phyloP scores from a whole-genome alignment of 75 land plant genomes.

The Ceratopteris richardii region DNA sequence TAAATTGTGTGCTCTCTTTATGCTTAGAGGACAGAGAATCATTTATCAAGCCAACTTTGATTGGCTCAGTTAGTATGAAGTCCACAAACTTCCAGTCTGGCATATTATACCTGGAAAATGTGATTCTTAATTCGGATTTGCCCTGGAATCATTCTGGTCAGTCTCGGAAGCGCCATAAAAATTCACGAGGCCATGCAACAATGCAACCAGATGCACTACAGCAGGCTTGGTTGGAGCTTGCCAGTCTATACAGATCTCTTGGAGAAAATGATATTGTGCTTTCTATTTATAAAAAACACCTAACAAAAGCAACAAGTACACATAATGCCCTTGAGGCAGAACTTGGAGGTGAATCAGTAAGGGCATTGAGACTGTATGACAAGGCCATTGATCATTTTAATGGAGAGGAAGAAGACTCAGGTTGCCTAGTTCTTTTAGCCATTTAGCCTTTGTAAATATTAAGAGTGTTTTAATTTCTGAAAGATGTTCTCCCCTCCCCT shows the following conservation, averaged over 20 bases:
- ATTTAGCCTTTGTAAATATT: not conserved
- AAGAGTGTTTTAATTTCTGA: not conserved
- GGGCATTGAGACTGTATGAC: slow-evolving; percentile 34
- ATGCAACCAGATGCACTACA: slow-evolving; percentile 7
- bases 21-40: slow-evolving; percentile 28
- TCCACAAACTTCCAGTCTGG: slow-evolving; percentile 41
- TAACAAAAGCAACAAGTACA: slow-evolving; percentile 23
- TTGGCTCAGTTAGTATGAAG: slow-evolving; percentile 34
- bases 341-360: slow-evolving; percentile 22
- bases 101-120: slow-evolving; percentile 34
- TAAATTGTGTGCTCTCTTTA: slow-evolving; percentile 24
- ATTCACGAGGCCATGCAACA: slow-evolving; percentile 16
- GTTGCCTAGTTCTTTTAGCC: not conserved
- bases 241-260: slow-evolving; percentile 32
- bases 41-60: slow-evolving; percentile 34
- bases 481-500: too few species aligned
- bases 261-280: slow-evolving; percentile 45
- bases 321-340: slow-evolving; percentile 34
- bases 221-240: slow-evolving; percentile 47
- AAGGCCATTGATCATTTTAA: slow-evolving; percentile 27
- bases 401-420: slow-evolving; percentile 5
- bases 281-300: slow-evolving; percentile 27
- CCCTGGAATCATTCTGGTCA: slow-evolving; percentile 11
- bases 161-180: slow-evolving; percentile 31
- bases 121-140: slow-evolving; percentile 23